Evolutionary conservation across 805 yeast genomes (phyloP), one percentile per base, ranked within the genome.

Genomic region (Lipomyces spencermartinsiae): DNA sequence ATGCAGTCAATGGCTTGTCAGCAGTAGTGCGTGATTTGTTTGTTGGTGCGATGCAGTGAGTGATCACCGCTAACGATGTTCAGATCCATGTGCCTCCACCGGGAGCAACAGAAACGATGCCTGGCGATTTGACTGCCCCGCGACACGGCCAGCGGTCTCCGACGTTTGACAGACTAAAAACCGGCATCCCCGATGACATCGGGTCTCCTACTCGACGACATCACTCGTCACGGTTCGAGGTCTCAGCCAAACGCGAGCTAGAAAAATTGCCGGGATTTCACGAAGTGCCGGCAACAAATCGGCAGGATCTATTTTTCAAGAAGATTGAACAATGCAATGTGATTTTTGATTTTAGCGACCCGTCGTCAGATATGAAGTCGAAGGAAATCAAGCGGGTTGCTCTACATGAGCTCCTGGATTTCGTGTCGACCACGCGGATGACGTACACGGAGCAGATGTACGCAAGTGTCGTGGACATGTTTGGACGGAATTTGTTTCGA

Each of bases 291-390:
- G 90, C 92, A 25, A 92, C 88, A 70, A 94, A 92, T 76, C 89
- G 90, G 70, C 86, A 89, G 62, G 89, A 88, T 34, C 83, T 95
- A 69, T 95, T 95, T 75, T 81, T 93, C 63, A 90, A 90, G 74
- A 95, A 95, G 76, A 88, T 94, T 62, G 97, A 93, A 75, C 99
- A 95, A 80, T 94, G 98, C 82, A 92, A 92, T 78, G 89, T 93
- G 33, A 87, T 95, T 82, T 95, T 94, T 82, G 97, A 95, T 81
- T 95, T 95, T 77, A 86, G 87, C 75, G 98, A 95, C 79, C 97
- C 98, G 6, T 89, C 97, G 14, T 88, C 89, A 66, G 98, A 95
- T 79, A 87, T 93, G 63, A 88, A 90, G 75, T 97, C 98, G 58
- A 95, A 95, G 78, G 98, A 95, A 76, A 85, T 93, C 76, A 95